Evolutionary conservation across 1,139 yeast species (phyloP).

Genomic region (Blastobotrys raffinosifermentans): DNA sequence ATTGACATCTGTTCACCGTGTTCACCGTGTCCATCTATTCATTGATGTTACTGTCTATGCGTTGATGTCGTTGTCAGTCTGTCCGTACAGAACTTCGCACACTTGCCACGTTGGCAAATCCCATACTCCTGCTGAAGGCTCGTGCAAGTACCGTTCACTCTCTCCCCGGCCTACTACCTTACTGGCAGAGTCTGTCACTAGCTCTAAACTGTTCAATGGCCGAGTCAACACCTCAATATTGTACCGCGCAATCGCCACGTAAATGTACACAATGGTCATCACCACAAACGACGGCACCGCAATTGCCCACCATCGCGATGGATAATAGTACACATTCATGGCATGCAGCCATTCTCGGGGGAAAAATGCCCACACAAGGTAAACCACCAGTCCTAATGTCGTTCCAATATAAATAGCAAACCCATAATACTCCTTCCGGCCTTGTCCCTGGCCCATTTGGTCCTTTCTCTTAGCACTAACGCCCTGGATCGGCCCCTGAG

Average conservation of each 20-base stretch:
- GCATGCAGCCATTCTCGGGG: constrained; percentile 51
- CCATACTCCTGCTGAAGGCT: constrained; percentile 74
- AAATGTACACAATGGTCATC: constrained; percentile 64
- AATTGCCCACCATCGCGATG: constrained; percentile 83
- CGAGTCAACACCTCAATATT: constrained; percentile 69
- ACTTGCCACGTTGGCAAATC: constrained; percentile 73
- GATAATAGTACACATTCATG: constrained; percentile 64
- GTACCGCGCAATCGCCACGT: constrained; percentile 63
- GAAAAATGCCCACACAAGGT: constrained; percentile 63
- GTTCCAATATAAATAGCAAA: constrained; percentile 69
- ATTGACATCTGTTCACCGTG: too few relatives aligned
- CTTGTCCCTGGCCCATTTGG: too few relatives aligned
- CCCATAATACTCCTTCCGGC: constrained; percentile 69
- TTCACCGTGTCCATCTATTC: too few relatives aligned
- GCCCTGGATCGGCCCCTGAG: too few relatives aligned
- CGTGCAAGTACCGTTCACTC: constrained; percentile 36
- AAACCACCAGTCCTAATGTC: constrained; percentile 44
- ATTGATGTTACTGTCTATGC: too few relatives aligned
- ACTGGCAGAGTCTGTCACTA: constrained; percentile 64
- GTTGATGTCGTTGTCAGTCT: too few relatives aligned
- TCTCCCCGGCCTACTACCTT: constrained; percentile 37
- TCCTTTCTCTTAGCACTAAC: too few relatives aligned
- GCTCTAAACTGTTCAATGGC: constrained; percentile 51
- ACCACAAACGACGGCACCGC: constrained; percentile 67
- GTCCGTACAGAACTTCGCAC: constrained; percentile 62